Conservation (phyloP, 1,284 basidiomycete species). For the Macrocybe sp. region DNA sequence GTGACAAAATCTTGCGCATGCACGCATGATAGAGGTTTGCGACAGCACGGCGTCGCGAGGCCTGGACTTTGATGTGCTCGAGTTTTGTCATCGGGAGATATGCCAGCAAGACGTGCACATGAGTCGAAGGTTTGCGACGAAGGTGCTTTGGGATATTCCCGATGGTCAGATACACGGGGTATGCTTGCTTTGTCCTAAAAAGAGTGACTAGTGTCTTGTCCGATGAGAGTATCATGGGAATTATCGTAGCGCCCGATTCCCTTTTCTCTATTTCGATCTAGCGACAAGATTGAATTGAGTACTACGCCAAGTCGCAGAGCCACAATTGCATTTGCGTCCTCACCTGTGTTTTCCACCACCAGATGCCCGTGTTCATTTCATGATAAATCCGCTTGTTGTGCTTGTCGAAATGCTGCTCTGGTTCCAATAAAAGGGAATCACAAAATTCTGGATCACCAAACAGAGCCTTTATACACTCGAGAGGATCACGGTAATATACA, state of each 20-base stretch:
- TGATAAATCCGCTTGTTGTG: constrained; percentile 13
- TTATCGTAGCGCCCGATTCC: constrained; percentile 30
- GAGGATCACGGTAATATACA: constrained; percentile 20
- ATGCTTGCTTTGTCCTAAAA: constrained; percentile 34
- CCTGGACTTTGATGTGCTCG: constrained; percentile 25
- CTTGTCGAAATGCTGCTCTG: constrained; percentile 25
- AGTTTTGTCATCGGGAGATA: constrained; percentile 34
- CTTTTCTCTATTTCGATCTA: constrained; percentile 23
- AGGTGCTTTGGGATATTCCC: constrained; percentile 40
- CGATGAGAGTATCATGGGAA: constrained; percentile 35
- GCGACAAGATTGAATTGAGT: background rate
- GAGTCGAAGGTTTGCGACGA: constrained; percentile 27
- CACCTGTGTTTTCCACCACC: constrained; percentile 22
- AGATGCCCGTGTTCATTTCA: constrained; percentile 20
- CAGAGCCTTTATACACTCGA: constrained; percentile 22
- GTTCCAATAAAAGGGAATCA: constrained; percentile 18
- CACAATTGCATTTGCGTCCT: background rate
- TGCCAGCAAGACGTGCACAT: constrained; percentile 31
- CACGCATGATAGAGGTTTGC: constrained; percentile 35
- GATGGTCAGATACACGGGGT: constrained; percentile 38
- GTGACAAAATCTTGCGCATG: constrained; percentile 17
- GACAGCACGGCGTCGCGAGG: constrained; percentile 20
- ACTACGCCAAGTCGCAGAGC: background rate
- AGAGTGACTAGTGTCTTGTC: constrained; percentile 33
- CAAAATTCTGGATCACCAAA: constrained; percentile 21